A percentile compares a stretch with the other conserved stretches of the same genome.
These are phyloP conservation scores for Heracleum sosnowskyi DNA, from an alignment of 129 eudicot species.

Conservation along the genomic window DNA sequence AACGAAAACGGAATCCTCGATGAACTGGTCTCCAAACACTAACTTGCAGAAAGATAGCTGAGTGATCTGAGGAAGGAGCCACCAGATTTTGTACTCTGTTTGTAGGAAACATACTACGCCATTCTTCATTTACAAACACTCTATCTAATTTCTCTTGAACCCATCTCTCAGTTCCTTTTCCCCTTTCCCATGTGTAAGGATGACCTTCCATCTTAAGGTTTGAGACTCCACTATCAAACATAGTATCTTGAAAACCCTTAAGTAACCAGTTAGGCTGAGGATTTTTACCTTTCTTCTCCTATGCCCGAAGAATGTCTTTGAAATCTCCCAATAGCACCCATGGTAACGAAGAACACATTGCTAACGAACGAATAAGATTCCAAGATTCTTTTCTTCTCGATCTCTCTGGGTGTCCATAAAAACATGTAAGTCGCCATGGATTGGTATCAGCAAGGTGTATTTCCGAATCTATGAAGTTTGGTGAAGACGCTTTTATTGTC, in stretches of 20 bases:
- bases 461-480: background rate
- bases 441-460: background rate
- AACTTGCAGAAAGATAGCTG: no score
- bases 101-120: no score
- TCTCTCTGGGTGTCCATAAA: background rate
- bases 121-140: no score
- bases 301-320: background rate
- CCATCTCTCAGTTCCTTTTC: no score
- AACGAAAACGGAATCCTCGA: no score
- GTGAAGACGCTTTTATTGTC: background rate
- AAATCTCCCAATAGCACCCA: background rate
- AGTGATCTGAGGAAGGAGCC: no score
- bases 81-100: no score
- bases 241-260: background rate
- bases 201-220: background rate
- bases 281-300: background rate
- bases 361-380: background rate
- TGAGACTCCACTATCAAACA: background rate
- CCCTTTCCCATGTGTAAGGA: no score
- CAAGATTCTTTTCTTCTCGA: background rate
- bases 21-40: no score
- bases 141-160: no score
- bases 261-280: background rate
- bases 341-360: background rate
- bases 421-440: background rate